phyloP scores from a whole-genome alignment of 2,329 filamentous ascomycete species.

The Botryotinia narcissicola region DNA sequence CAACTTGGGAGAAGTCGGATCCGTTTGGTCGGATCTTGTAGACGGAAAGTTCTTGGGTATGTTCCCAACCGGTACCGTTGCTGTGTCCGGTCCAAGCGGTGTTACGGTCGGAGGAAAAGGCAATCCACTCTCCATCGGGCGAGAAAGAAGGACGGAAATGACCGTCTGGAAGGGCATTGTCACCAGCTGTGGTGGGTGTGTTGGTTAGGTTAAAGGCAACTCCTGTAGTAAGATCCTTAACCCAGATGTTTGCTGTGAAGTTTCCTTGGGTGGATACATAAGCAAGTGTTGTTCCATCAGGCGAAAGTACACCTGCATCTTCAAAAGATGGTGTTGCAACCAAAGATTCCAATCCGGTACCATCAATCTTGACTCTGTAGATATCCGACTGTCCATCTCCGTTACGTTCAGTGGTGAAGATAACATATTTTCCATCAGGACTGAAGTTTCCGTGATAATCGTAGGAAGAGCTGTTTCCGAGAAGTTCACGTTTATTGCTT shows the following conservation, averaged over 20 bases:
- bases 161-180: conserved; percentile 31
- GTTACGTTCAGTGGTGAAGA: conserved; percentile 44
- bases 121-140: conserved; percentile 44
- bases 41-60: conserved; percentile 43
- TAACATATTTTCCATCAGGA: conserved; percentile 44
- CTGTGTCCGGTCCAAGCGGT: conserved; percentile 45
- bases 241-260: conserved; percentile 43
- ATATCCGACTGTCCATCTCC: conserved; percentile 45
- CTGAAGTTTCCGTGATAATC: conserved; percentile 43
- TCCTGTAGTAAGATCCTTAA: conserved; percentile 41
- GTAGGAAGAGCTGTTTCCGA: conserved; percentile 35
- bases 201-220: conserved; percentile 41
- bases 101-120: conserved; percentile 44
- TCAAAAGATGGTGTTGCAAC: conserved; percentile 41
- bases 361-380: conserved; percentile 41
- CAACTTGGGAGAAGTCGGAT: conserved; percentile 40
- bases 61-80: conserved; percentile 43
- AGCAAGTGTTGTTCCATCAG: conserved; percentile 41
- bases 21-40: conserved; percentile 43
- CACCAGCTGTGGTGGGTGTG: conserved; percentile 30
- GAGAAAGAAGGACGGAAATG: conserved; percentile 44
- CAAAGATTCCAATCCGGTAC: conserved; percentile 40
- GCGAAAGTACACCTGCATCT: conserved; percentile 41
- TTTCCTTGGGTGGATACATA: conserved; percentile 43
- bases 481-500: conserved; percentile 40